These are phyloP conservation scores for Hymenoscyphus albidus DNA, from an alignment of 2,329 filamentous ascomycete genomes.

Conservation along the genomic window DNA sequence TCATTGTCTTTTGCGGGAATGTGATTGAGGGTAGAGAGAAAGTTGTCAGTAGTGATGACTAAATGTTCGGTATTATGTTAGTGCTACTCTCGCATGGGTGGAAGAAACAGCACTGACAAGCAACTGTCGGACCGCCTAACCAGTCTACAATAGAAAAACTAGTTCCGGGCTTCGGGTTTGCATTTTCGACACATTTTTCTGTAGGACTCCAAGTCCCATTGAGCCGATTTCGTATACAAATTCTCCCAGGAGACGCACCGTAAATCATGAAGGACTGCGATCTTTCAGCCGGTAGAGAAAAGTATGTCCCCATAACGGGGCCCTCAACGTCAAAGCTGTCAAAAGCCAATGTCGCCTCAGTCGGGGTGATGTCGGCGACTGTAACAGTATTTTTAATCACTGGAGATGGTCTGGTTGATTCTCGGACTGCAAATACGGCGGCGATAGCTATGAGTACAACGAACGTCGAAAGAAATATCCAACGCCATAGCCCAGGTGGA, in stretches of 20 bases:
- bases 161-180: background rate
- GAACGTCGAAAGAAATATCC: background rate
- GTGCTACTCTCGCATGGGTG: background rate
- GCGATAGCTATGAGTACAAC: background rate
- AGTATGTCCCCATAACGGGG: background rate
- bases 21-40: constrained; percentile 10
- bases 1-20: constrained; percentile 11
- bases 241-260: background rate
- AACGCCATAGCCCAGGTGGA: background rate
- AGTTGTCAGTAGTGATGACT: constrained; percentile 11
- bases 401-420: background rate
- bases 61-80: background rate
- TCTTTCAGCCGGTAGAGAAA: background rate
- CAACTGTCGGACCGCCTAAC: constrained; percentile 15
- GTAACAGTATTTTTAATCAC: background rate
- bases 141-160: constrained; percentile 5
- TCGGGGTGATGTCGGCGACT: background rate
- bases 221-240: constrained; percentile 8
- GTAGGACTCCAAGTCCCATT: background rate
- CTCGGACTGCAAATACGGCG: background rate
- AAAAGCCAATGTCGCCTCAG: background rate
- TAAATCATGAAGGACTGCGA: constrained; percentile 8
- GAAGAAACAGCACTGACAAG: constrained; percentile 4
- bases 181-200: background rate
- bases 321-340: background rate